A percentile compares a stretch with the other conserved stretches of the same genome.
Evolutionary conservation across 352 stramenopile genomes (phyloP).

Genomic region (Phytophthora aleatoria): DNA sequence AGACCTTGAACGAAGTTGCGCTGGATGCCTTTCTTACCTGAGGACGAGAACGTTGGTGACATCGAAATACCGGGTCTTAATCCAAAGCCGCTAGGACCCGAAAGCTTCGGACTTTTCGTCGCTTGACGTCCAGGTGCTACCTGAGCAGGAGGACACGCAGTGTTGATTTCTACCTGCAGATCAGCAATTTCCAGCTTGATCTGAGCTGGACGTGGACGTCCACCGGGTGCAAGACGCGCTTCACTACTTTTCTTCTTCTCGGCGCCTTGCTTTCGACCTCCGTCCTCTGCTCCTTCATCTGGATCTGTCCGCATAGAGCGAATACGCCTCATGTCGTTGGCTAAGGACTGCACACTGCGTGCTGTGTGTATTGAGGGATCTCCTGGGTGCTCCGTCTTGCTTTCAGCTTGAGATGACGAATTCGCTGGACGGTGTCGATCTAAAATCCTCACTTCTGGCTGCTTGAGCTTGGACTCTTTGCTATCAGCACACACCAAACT

Average conservation of each 20-base stretch:
- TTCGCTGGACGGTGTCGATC: slow-evolving; percentile 38
- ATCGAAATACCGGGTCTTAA: slow-evolving; percentile 37
- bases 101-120: slow-evolving; percentile 53
- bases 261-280: slow-evolving; percentile 29
- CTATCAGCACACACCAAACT: slow-evolving; percentile 10
- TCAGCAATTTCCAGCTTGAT: slow-evolving; percentile 81
- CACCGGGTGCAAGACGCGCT: slow-evolving; percentile 7
- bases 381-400: slow-evolving; percentile 35
- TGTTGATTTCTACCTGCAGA: slow-evolving; percentile 29
- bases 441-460: slow-evolving; percentile 61
- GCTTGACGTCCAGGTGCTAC: slow-evolving; percentile 39
- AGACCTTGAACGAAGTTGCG: slow-evolving; percentile 75
- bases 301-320: slow-evolving; percentile 56
- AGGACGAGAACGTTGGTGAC: slow-evolving; percentile 47
- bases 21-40: slow-evolving; percentile 70
- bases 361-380: slow-evolving; percentile 58
- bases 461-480: slow-evolving; percentile 80
- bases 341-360: slow-evolving; percentile 79
- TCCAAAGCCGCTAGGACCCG: slow-evolving; percentile 15
- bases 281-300: slow-evolving; percentile 33
- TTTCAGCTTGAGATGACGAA: slow-evolving; percentile 38
- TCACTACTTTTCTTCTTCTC: slow-evolving; percentile 62
- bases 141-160: slow-evolving; percentile 4
- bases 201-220: slow-evolving; percentile 47
- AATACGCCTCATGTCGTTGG: slow-evolving; percentile 81